Base-by-base conservation (phyloP, 1,284 basidiomycete species). In the Anthracocystis setariae region DNA sequence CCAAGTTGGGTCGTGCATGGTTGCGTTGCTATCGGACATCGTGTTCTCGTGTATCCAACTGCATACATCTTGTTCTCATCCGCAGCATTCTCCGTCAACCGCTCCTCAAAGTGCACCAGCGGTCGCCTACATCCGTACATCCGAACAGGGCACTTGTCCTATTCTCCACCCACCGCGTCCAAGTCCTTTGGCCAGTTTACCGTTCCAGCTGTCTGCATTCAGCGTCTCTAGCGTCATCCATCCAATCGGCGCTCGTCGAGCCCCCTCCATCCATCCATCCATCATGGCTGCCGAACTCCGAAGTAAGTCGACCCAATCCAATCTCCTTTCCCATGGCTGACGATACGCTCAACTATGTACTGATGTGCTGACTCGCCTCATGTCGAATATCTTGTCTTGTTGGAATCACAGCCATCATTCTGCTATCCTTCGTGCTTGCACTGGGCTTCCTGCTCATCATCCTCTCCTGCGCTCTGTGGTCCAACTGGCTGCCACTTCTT, bases 391-490 rank as follows among this genome's bases (percentile, higher is more conserved):
- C 20, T 18, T 37, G 23, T 10, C 23, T 9, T 23, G 18, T n/a
- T 1, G 5, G 29, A n/a, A 23, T 10, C 4, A 24, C 71, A 82
- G 80, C 80, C 32, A 76, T 82, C 59, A 81, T 82, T 43, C 65
- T 80, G 27, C 75, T 82, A 33, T 94, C 95, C 4, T 96, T 98
- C 84, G 92, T 97, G 59, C 89, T 99, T 40, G 96, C 96, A 13
- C 88, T 96, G 27, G 96, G 96, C 24, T 99, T 98, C 85, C 86
- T 98, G 58, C 89, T 98, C 80, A 92, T 98, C 82, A 99, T 99
- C 84, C 90, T 99, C 27, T 94, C 93, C 1, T 98, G 96, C 83
- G 95, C 96, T 23, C 86, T 98, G 37, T 98, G 91, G 90, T 85
- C 89, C 33, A 98, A 99, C 84, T 99, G 96, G 96, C 86, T 98